phyloP scores from a whole-genome alignment of 768 basidiomycete species.

The Royoungia palumana region DNA sequence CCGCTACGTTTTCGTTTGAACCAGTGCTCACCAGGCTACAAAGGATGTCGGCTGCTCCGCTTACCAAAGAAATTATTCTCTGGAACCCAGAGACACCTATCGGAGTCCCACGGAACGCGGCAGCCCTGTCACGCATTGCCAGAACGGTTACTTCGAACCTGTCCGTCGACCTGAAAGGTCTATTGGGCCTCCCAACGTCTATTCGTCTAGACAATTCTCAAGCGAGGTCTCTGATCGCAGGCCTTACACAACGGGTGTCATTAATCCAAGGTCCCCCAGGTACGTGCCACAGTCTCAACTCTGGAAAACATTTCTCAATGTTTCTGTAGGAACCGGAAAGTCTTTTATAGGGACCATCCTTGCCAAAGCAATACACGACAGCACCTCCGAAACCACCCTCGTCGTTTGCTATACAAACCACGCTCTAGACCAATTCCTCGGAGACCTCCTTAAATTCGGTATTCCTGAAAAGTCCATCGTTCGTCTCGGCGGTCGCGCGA shows the following conservation, averaged over 20 bases:
- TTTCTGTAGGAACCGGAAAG: slow-evolving; percentile 59
- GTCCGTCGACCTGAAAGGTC: slow-evolving; percentile 34
- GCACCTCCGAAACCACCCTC: slow-evolving; percentile 46
- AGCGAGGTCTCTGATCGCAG: slow-evolving; percentile 41
- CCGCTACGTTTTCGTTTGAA: slow-evolving; percentile 58
- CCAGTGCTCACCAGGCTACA: slow-evolving; percentile 59
- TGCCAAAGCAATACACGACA: slow-evolving; percentile 54
- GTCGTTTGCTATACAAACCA: slow-evolving; percentile 74
- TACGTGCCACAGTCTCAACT: slow-evolving; percentile 19
- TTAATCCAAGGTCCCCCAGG: slow-evolving; percentile 73
- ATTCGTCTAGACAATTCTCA: slow-evolving; percentile 54
- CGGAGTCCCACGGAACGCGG: neutral
- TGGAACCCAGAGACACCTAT: slow-evolving; percentile 38
- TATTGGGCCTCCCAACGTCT: slow-evolving; percentile 34
- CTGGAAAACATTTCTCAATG: neutral
- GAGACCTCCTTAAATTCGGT: slow-evolving; percentile 54
- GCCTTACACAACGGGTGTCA: slow-evolving; percentile 52
- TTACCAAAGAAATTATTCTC: slow-evolving; percentile 49
- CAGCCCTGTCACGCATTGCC: slow-evolving; percentile 19
- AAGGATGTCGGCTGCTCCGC: slow-evolving; percentile 39
- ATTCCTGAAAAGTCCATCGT: slow-evolving; percentile 50
- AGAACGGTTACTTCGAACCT: slow-evolving; percentile 29
- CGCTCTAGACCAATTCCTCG: slow-evolving; percentile 66
- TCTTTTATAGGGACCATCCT: slow-evolving; percentile 66
- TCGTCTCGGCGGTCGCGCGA: slow-evolving; percentile 57